Conservation (phyloP, 495 filamentous ascomycete genomes). For the Neurospora sp. region DNA sequence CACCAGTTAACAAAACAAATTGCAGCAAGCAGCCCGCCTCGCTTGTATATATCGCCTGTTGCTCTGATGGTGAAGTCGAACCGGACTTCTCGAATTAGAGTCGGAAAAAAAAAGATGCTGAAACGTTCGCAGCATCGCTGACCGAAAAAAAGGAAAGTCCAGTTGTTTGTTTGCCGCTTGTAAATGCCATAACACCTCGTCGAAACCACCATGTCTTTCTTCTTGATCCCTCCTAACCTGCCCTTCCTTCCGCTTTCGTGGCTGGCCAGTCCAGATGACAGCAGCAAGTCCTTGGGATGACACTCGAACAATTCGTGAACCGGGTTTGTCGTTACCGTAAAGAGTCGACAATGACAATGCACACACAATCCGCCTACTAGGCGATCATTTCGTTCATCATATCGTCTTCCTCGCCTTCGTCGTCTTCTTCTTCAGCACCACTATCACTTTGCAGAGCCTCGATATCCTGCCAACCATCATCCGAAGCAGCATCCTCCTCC, state of each 20-base stretch:
- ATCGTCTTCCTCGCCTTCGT: not conserved
- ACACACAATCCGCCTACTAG: not conserved
- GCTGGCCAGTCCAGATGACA: not conserved
- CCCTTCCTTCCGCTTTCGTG: not conserved
- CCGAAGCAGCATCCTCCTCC: not conserved
- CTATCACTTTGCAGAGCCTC: not conserved
- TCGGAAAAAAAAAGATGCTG: too few relatives aligned
- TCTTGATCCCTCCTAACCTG: not conserved
- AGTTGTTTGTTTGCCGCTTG: not conserved
- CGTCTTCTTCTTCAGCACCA: not conserved
- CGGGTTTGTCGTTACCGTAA: not conserved
- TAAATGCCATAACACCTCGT: not conserved
- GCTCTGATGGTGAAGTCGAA: not conserved
- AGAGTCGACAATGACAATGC: not conserved
- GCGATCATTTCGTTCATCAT: not conserved
- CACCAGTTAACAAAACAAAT: not conserved
- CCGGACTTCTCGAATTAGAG: not conserved
- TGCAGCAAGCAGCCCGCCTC: not conserved
- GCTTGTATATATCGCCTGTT: not conserved
- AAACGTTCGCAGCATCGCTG: not conserved
- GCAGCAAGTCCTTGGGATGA: not conserved
- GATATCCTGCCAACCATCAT: not conserved
- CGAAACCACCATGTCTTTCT: not conserved
- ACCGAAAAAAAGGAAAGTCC: not conserved
- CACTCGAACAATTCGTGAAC: not conserved